Evolutionary conservation across 352 stramenopile genomes (phyloP), one percentile per base, ranked within the genome.

Genomic region (Peronosclerospora sorghi): DNA sequence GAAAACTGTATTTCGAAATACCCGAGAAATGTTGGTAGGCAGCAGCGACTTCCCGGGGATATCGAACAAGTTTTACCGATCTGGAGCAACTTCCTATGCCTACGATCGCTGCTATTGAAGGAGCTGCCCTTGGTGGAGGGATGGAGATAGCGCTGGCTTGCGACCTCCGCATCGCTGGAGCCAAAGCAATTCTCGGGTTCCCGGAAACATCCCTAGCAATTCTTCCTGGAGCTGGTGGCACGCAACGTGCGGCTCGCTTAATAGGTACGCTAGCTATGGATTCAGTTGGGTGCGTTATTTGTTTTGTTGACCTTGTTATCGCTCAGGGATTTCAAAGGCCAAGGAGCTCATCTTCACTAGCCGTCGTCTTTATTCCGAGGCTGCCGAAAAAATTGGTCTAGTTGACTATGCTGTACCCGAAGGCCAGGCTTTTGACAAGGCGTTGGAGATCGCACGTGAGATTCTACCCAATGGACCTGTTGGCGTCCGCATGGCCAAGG

Each of bases 311-410:
- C 17, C 39, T 39, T 45, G 8, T 14, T 52, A 13, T 18, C 28
- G 1, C 14, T 5, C 43, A 83, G 71, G 74, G 3, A 60, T 89
- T 18, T 84, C 86, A 14, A 90, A 90, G 56, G 90, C 90, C 8
- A 97, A 97, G 56, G 88, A 97, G 50, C 73, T 97, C 21, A 96
- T 97, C 51, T 97, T 91, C 56, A 96, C 87, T 4, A 89, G 74
- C 28, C 71, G 82, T n/a, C 75, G 81, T 19, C 67, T 97, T 7
- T 60, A 63, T 35, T 78, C 78, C 0, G 58, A 76, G 18, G 56
- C 73, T 40, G 91, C 86, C 12, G 68, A 82, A 47, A 70, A 84
- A 51, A 72, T 95, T 15, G 89, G 89, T 0, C 59, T 97, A 4
- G 86, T 96, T 4, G 79, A 96, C 43, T 84, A 95, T 14, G 67